Base-by-base conservation (phyloP, 768 basidiomycete species). In the Gelatoporia subvermispora region DNA sequence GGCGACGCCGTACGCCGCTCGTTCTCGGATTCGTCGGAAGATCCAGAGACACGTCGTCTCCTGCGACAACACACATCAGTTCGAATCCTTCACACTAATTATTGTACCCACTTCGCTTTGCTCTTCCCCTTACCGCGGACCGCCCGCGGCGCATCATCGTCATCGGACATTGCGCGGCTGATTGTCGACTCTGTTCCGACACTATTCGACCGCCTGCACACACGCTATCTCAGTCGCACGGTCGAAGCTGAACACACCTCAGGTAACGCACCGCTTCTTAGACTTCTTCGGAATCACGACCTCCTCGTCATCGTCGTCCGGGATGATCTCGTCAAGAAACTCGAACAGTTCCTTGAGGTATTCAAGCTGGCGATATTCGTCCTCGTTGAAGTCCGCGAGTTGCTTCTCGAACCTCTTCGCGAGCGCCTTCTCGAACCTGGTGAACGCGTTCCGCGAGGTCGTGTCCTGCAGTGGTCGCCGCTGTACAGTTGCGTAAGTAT, bases 391-490 rank as follows among this genome's bases (percentile, higher is more conserved):
- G 50, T 75, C 76, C 51, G 82, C 81, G 11, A 93, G 68, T 56
- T 85, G 81, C 46, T 78, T 74, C 34, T 81, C 78, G 53, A 83
- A 92, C 58, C 81, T 83, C 72, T 90, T 93, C 42, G 68, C 65
- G 37, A 96, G 70, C 3, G 70, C 51, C 0, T 73, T 62, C 25
- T 88, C 82, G 60, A 95, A 93, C 52, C 82, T 83, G 20, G 65
- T 68, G 43, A 95, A 72, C 0, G 90, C 83, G 51, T 85, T 93
- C 37, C 77, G 80, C 13, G 84, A 65, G 49, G 75, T 58, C 41
- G 73, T 68, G 71, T 94, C 73, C 47, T 75, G 63, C 61, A 78
- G 51, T 0, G 82, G 83, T 17, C 81, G 79, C 37, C 76, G 78
- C 82, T 85, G 57, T 15, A 45, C 16, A 13, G 16, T 9, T 31